Conservation (phyloP, 2,329 filamentous ascomycete genomes). For the Raffaelea albimanens region DNA sequence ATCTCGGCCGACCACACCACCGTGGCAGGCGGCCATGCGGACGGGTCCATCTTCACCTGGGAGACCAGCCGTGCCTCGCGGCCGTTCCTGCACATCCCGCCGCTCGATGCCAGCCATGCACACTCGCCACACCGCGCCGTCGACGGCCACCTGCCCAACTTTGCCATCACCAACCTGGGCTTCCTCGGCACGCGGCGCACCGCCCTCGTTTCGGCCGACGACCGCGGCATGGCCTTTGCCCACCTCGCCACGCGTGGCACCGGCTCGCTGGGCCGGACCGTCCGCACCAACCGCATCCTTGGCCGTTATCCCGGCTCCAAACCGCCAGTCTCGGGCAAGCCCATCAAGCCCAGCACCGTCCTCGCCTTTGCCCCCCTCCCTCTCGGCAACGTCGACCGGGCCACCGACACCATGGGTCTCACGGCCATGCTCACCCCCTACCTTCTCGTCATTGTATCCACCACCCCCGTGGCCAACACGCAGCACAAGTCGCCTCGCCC, state of each 20-base stretch:
- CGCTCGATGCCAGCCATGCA: constrained; percentile 47
- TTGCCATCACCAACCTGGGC: constrained; percentile 79
- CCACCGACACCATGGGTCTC: constrained; percentile 77
- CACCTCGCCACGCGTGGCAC: constrained; percentile 89
- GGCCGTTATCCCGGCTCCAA: constrained; percentile 76
- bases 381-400: constrained; percentile 84
- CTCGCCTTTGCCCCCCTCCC: constrained; percentile 85
- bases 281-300: constrained; percentile 84
- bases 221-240: constrained; percentile 94
- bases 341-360: constrained; percentile 85
- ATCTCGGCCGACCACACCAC: constrained; percentile 92
- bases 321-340: constrained; percentile 40
- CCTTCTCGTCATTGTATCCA: constrained; percentile 91
- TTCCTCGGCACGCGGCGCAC: constrained; percentile 92
- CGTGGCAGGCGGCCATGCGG: constrained; percentile 79
- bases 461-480: constrained; percentile 89
- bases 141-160: constrained; percentile 75
- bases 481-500: constrained; percentile 89
- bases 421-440: constrained; percentile 96
- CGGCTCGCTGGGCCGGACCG: constrained; percentile 71
- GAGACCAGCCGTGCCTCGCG: constrained; percentile 73
- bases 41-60: constrained; percentile 94
- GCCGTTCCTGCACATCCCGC: constrained; percentile 81
- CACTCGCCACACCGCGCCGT: constrained; percentile 45
- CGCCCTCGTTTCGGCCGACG: constrained; percentile 88